A percentile compares a stretch with the other conserved stretches of the same genome.
Evolutionary conservation across 1,284 basidiomycete species (phyloP).

Genomic region (Cutaneotrichosporon arboriforme): DNA sequence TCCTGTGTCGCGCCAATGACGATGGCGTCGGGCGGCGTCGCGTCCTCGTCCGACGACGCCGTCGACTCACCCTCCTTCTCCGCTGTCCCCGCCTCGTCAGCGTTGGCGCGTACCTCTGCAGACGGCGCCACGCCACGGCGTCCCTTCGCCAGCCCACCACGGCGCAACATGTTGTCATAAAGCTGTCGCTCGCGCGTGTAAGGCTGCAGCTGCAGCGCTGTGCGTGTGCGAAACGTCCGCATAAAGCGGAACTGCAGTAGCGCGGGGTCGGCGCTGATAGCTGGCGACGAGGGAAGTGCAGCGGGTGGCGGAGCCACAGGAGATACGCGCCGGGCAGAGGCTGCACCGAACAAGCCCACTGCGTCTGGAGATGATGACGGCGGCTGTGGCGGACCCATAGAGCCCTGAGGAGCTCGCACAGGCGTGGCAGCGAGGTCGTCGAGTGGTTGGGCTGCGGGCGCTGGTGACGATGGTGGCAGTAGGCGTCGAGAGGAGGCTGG

Average conservation of each 20-base stretch:
- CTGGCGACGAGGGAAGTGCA: neutral
- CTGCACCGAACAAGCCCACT: neutral
- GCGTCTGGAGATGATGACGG: neutral
- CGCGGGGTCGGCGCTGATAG: slow-evolving; percentile 21
- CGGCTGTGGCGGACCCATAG: neutral
- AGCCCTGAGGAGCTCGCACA: too few species aligned
- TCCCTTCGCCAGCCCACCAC: slow-evolving; percentile 38
- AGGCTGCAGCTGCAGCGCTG: slow-evolving; percentile 45
- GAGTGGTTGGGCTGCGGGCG: too few species aligned
- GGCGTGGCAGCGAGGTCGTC: too few species aligned
- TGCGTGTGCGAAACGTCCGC: slow-evolving; percentile 45
- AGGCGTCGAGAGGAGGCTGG: too few species aligned
- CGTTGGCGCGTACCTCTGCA: slow-evolving; percentile 9
- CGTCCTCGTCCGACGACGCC: slow-evolving; percentile 3
- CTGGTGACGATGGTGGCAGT: too few species aligned
- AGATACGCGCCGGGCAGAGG: neutral
- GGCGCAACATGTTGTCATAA: slow-evolving; percentile 37
- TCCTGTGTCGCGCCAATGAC: slow-evolving; percentile 37
- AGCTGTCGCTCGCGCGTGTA: slow-evolving; percentile 44
- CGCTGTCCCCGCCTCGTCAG: slow-evolving; percentile 8
- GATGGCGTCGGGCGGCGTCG: slow-evolving; percentile 26
- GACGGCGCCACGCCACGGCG: slow-evolving; percentile 12
- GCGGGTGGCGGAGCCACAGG: neutral
- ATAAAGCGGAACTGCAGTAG: slow-evolving; percentile 40
- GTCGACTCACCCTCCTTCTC: neutral